These are phyloP conservation scores for Penicillium alfredii DNA, from an alignment of 495 filamentous ascomycete species.

Conservation along the genomic window DNA sequence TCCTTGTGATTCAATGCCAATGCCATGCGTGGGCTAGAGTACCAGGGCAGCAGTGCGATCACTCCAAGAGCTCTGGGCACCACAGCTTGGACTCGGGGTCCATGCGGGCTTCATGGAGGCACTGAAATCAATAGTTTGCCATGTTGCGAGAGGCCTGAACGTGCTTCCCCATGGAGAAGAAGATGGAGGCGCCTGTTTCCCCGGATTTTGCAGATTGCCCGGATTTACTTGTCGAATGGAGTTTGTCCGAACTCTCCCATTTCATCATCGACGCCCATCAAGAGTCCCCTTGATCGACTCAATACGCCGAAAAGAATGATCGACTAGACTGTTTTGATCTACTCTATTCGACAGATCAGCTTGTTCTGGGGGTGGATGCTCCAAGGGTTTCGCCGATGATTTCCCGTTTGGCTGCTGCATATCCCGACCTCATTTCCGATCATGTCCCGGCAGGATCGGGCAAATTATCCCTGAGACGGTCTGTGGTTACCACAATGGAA, in stretches of 20 bases:
- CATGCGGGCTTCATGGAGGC: constrained; percentile 7
- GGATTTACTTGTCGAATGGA: constrained; percentile 2
- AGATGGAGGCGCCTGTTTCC: constrained; percentile 8
- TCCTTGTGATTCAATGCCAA: constrained; percentile 11
- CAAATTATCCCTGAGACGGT: too few relatives aligned
- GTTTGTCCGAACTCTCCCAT: constrained; percentile 23
- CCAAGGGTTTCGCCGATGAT: constrained; percentile 21
- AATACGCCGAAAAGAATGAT: too few relatives aligned
- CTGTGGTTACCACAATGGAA: background rate
- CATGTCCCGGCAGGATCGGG: constrained; percentile 7
- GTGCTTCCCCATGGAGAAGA: constrained; percentile 16
- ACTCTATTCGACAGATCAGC: too few relatives aligned
- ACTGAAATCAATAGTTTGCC: constrained; percentile 5
- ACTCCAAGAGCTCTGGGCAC: background rate
- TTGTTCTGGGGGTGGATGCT: too few relatives aligned
- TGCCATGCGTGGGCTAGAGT: constrained; percentile 1
- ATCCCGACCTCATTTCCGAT: constrained; percentile 15
- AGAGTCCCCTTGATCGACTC: too few relatives aligned
- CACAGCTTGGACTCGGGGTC: background rate
- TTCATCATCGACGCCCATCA: constrained; percentile 2
- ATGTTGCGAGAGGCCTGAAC: constrained; percentile 1
- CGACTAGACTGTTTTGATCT: too few relatives aligned
- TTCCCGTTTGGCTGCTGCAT: constrained; percentile 11
- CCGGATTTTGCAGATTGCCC: constrained; percentile 11
- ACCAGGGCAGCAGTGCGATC: constrained; percentile 8